A percentile compares a stretch with the other conserved stretches of the same genome.
These are phyloP conservation scores for Prunus armeniaca DNA, from an alignment of 306 rosid species.

Conservation along the genomic window DNA sequence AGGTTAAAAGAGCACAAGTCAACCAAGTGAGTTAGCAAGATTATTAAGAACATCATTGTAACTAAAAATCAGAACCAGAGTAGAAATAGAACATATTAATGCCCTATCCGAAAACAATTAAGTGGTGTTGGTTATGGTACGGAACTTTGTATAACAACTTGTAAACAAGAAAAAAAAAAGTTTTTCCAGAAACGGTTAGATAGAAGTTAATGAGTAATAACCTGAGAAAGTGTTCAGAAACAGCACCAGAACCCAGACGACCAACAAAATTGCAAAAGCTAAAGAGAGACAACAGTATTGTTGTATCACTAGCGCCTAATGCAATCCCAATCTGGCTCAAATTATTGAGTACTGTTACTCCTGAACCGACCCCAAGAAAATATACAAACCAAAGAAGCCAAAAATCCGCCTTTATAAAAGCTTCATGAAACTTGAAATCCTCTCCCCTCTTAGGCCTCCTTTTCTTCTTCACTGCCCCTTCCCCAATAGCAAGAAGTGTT, in stretches of 20 bases:
- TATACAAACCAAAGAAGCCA: constrained; percentile 85
- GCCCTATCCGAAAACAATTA: not conserved
- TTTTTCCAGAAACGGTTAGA: not conserved
- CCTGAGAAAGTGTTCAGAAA: constrained; percentile 92
- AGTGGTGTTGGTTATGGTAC: not conserved
- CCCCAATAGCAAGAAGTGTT: constrained; percentile 79
- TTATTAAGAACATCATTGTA: not conserved
- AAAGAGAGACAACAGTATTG: constrained; percentile 66
- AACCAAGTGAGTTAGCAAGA: not conserved
- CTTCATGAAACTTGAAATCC: constrained; percentile 73
- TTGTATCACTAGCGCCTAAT: constrained; percentile 55
- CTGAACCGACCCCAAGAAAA: constrained; percentile 74
- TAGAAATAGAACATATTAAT: not conserved
- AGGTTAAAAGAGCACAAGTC: constrained; percentile 1
- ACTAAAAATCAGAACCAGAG: not conserved
- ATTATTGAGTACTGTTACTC: constrained; percentile 81
- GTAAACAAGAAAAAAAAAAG: not conserved
- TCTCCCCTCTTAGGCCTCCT: constrained; percentile 83
- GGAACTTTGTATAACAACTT: not conserved
- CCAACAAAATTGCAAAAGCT: constrained; percentile 80
- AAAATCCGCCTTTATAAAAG: constrained; percentile 80
- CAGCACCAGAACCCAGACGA: constrained; percentile 74
- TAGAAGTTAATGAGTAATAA: constrained; percentile 17
- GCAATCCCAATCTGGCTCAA: constrained; percentile 85
- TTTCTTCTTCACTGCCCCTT: constrained; percentile 74